A percentile compares a stretch with the other conserved stretches of the same genome.
Evolutionary conservation across 176 grass and related monocot genomes (phyloP).

Genomic region (Oryza officinalis): DNA sequence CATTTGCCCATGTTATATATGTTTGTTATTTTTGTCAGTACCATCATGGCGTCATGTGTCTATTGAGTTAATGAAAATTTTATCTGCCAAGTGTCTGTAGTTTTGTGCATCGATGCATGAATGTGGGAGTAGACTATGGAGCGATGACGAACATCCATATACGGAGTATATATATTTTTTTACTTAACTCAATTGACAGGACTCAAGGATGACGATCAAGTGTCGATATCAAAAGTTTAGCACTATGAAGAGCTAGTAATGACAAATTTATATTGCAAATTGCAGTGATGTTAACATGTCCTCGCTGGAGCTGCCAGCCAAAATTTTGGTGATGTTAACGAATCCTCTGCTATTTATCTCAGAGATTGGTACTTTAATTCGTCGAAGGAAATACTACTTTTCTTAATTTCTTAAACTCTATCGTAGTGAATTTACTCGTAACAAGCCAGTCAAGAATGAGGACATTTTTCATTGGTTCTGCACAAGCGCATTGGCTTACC

Average conservation of each 20-base stretch:
- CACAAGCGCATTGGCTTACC: too few species aligned
- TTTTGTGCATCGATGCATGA: background rate
- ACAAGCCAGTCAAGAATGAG: background rate
- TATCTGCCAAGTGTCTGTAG: constrained; percentile 25
- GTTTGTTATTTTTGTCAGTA: constrained; percentile 17
- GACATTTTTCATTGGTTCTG: too few species aligned
- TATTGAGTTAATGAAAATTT: background rate
- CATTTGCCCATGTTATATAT: background rate
- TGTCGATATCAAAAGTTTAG: background rate
- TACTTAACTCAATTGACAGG: constrained; percentile 21
- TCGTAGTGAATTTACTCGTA: background rate
- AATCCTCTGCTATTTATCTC: background rate
- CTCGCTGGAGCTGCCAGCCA: background rate
- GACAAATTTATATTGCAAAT: background rate
- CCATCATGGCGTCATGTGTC: background rate
- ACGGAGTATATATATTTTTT: background rate
- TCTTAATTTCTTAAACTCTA: background rate
- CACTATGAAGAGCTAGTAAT: background rate
- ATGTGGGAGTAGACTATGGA: constrained; percentile 3
- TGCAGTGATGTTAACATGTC: background rate
- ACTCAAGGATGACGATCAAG: constrained; percentile 40
- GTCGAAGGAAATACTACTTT: background rate
- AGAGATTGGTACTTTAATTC: background rate
- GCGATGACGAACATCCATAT: background rate
- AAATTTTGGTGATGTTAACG: background rate